These are phyloP conservation scores for Endotrypanum monterogeii DNA, from an alignment of 208 protist genomes.

Conservation along the genomic window DNA sequence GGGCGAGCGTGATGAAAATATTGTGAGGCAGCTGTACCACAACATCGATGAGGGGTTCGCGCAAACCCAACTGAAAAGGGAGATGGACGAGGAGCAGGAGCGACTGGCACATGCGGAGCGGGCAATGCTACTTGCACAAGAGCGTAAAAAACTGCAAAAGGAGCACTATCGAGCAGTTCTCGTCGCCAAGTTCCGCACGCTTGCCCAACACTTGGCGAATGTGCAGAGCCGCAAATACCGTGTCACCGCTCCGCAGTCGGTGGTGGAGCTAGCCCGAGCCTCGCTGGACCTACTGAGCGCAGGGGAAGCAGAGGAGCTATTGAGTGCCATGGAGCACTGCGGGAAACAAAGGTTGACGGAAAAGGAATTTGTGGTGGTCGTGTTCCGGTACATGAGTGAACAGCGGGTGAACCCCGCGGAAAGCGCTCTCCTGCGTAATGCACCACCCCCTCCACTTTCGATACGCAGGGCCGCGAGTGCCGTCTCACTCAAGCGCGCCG, in stretches of 20 bases:
- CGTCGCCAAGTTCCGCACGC: slow-evolving; percentile 56
- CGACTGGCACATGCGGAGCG: slow-evolving; percentile 26
- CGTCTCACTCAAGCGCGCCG: slow-evolving; percentile 17
- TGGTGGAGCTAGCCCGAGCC: slow-evolving; percentile 54
- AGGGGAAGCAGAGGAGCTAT: slow-evolving; percentile 65
- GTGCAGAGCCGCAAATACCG: slow-evolving; percentile 31
- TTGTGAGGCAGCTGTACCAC: slow-evolving; percentile 44
- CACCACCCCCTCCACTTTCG: slow-evolving; percentile 14
- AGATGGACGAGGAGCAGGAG: slow-evolving; percentile 38
- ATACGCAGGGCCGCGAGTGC: background rate
- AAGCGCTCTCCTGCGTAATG: slow-evolving; percentile 10
- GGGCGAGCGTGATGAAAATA: slow-evolving; percentile 46
- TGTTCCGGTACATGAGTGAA: slow-evolving; percentile 27
- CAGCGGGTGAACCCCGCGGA: slow-evolving; percentile 6
- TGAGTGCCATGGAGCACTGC: slow-evolving; percentile 46
- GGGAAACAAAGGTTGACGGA: slow-evolving; percentile 35
- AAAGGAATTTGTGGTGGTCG: slow-evolving; percentile 46
- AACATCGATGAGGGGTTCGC: slow-evolving; percentile 19
- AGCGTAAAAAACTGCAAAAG: slow-evolving; percentile 36
- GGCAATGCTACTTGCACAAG: slow-evolving; percentile 25
- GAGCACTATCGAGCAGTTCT: slow-evolving; percentile 52
- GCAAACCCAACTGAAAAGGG: slow-evolving; percentile 17
- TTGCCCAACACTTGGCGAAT: slow-evolving; percentile 30
- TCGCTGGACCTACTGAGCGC: slow-evolving; percentile 57
- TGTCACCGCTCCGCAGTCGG: slow-evolving; percentile 34